Evolutionary conservation across 139 green algal species (phyloP).

Genomic region (Coccomyxa sp.): DNA sequence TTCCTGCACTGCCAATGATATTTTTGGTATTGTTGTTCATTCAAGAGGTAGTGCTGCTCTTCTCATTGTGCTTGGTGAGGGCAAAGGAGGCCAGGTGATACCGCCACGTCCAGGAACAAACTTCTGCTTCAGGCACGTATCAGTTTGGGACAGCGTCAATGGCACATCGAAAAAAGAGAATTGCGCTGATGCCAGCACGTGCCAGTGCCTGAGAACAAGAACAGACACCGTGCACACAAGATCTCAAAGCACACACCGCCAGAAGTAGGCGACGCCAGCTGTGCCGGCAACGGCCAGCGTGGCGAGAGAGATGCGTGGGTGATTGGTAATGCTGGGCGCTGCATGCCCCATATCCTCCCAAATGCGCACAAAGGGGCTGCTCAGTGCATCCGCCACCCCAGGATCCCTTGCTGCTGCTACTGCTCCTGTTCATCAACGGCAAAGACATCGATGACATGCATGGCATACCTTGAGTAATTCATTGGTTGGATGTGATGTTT

Average conservation of each 20-base stretch:
- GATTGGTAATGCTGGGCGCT: constrained; percentile 29
- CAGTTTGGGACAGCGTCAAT: no score
- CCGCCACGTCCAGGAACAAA: not conserved
- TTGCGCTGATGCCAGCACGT: not conserved
- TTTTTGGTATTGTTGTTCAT: not conserved
- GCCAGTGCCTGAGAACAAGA: not conserved
- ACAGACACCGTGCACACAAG: no score
- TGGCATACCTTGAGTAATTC: not conserved
- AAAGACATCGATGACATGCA: not conserved
- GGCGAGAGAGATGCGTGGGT: constrained; percentile 31
- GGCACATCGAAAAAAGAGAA: not conserved
- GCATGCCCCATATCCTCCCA: constrained; percentile 24
- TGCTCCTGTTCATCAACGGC: constrained; percentile 7
- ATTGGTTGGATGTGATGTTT: not conserved
- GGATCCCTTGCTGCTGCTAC: constrained; percentile 32
- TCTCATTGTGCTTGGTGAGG: not conserved
- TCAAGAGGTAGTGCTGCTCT: not conserved
- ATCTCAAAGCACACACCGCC: constrained; percentile 18
- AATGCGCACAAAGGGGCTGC: constrained; percentile 13
- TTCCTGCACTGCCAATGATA: not conserved
- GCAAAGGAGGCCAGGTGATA: not conserved
- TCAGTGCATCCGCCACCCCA: constrained; percentile 26
- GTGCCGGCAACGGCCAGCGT: constrained; percentile 8
- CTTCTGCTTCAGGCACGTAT: not conserved
- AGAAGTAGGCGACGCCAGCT: constrained; percentile 30